Base-by-base conservation (phyloP, 805 yeast genomes). In the Candida bentonensis region DNA sequence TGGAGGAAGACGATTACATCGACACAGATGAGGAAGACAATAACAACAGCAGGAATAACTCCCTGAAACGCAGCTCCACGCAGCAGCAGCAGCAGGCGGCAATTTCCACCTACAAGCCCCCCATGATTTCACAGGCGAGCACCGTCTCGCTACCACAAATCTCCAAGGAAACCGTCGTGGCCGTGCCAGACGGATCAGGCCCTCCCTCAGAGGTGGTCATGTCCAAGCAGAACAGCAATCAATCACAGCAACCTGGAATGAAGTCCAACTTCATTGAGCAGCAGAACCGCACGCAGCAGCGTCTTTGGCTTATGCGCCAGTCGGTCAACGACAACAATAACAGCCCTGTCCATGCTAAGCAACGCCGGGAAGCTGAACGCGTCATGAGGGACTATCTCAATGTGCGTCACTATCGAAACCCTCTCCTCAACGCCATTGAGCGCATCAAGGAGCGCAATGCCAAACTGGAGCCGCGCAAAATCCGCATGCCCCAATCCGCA, bases 391-490 rank as follows among this genome's bases (percentile, higher is more conserved):
- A 30, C 17, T 30, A 30, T n/a, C 17, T 30, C 13, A 30, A 30
- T 15, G 36, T 30, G 13, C 36, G 36, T 15, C 36, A 30, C 11
- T 30, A 30, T 17, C 17, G 17, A 15, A 30, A 30, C n/a, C 36
- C 36, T 13, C 17, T 30, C 7, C 36, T 30, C 13, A 30, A 30
- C 7, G 13, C 36, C 5, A 30, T 30, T 5, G 36, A 30, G 20
- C 7, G 36, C 7, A 17, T 30, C 17, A 11, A 17, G 20, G 36
- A 30, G 20, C 7, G 36, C 5, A 30, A 30, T 15, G 17, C 36
- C 11, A 30, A 30, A n/a, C 36, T 30, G 36, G 36, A 30, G 36
- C 36, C 36, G 7, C 36, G 36, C 13, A 30, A 30, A 15, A 30
- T 30, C 36, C 7, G 36, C 7, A 30, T 30, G 36, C 36, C 36